A percentile compares a stretch with the other conserved stretches of the same genome.
Conservation (phyloP, 2,329 filamentous ascomycete species). For the Cercospora canescens region DNA sequence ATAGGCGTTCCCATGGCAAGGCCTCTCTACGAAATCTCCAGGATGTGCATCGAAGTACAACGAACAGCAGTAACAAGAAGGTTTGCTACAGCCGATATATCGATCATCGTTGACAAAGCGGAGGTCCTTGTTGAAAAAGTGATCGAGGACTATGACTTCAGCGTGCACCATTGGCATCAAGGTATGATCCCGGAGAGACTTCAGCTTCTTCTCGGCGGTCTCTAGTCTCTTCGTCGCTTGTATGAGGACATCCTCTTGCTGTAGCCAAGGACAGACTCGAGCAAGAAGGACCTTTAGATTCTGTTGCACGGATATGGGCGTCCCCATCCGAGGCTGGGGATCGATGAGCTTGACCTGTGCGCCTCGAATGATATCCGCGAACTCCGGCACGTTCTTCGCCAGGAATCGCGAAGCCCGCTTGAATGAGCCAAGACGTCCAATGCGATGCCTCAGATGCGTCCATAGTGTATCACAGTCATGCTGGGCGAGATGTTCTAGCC, state of each 20-base stretch:
- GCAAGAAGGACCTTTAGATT: not conserved
- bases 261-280: not conserved
- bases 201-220: not conserved
- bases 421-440: not conserved
- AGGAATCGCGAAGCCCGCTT: not conserved
- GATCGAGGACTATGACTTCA: conserved; percentile 2
- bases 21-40: not conserved
- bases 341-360: not conserved
- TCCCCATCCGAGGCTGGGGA: not conserved
- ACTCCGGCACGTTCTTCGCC: not conserved
- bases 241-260: not conserved
- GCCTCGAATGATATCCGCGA: not conserved
- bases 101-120: conserved; percentile 3
- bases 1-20: conserved; percentile 5
- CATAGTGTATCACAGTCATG: not conserved
- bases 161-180: conserved; percentile 4
- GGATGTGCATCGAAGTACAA: conserved; percentile 4
- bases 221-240: not conserved
- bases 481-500: not conserved
- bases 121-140: conserved; percentile 4
- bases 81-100: conserved; percentile 11
- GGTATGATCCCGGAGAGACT: not conserved
- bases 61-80: conserved; percentile 11
- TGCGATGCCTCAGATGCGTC: not conserved
- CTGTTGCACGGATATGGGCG: not conserved